phyloP scores from a whole-genome alignment of 164 flowering plant species.

The Litsea cubeba region DNA sequence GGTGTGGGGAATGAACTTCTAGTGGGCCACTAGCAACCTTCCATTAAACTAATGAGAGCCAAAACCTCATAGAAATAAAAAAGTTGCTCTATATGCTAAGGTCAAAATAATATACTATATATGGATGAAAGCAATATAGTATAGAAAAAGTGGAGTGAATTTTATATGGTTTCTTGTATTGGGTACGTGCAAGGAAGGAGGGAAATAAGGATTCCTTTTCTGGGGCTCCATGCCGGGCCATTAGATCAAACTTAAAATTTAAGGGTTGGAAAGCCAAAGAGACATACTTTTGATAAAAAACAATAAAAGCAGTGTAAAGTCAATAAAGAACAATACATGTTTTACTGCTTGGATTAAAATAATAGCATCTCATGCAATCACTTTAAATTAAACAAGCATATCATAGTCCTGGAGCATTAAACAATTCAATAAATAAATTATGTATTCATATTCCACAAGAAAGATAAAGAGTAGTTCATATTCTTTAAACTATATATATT shows the following conservation, averaged over 20 bases:
- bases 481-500: neutral
- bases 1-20: constrained; percentile 9
- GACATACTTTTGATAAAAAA: constrained; percentile 9
- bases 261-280: constrained; percentile 10
- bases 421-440: neutral
- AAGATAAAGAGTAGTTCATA: neutral
- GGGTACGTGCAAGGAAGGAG: neutral
- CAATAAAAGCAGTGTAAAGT: neutral
- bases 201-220: neutral
- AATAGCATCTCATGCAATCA: neutral
- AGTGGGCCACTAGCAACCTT: neutral
- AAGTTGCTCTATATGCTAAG: neutral
- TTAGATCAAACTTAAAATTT: neutral
- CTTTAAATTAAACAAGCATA: neutral
- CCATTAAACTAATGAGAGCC: neutral
- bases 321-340: constrained; percentile 9
- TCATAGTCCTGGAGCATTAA: neutral
- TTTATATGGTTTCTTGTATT: neutral
- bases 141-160: too few relatives aligned
- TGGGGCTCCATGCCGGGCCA: constrained; percentile 1
- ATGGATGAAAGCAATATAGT: neutral
- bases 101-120: constrained; percentile 7
- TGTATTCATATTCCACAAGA: neutral
- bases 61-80: neutral
- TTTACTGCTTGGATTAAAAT: constrained; percentile 1